phyloP scores from a whole-genome alignment of 2,329 filamentous ascomycete species.

The Beauveria bassiana region DNA sequence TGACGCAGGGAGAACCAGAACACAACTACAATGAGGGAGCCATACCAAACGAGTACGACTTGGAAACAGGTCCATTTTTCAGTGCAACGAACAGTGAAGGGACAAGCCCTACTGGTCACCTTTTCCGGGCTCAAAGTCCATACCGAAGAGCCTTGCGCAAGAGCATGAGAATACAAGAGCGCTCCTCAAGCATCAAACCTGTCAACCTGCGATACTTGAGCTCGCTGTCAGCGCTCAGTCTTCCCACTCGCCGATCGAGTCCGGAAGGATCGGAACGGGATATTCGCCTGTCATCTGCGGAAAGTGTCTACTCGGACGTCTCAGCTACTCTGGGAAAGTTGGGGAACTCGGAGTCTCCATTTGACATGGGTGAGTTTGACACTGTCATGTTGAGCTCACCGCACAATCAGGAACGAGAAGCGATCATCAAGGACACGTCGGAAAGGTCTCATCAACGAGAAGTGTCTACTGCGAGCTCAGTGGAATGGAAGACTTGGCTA shows the following conservation, averaged over 20 bases:
- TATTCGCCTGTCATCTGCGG: slow-evolving; percentile 31
- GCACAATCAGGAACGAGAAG: not conserved
- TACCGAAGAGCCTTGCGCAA: slow-evolving; percentile 45
- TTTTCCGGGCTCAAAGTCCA: slow-evolving; percentile 48
- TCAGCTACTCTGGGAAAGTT: slow-evolving; percentile 18
- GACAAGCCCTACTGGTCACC: slow-evolving; percentile 40
- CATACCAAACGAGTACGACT: not conserved
- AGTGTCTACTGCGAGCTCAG: slow-evolving; percentile 36
- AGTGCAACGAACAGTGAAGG: slow-evolving; percentile 17
- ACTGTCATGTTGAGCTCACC: not conserved
- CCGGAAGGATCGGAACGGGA: slow-evolving; percentile 32
- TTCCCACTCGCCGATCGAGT: slow-evolving; percentile 33
- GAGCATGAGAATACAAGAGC: slow-evolving; percentile 30
- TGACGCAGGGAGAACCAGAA: not conserved
- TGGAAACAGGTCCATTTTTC: not conserved
- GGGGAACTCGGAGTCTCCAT: not conserved
- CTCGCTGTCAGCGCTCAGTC: slow-evolving; percentile 31
- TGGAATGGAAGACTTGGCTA: slow-evolving; percentile 49
- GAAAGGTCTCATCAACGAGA: slow-evolving; percentile 24
- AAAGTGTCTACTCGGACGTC: slow-evolving; percentile 41
- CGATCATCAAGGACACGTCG: not conserved
- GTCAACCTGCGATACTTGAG: slow-evolving; percentile 28
- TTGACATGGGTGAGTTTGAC: not conserved
- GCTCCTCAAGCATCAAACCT: slow-evolving; percentile 17
- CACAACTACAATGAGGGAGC: not conserved